Evolutionary conservation across 2,329 filamentous ascomycete species (phyloP).

Genomic region (Verticillium nonalfalfae): DNA sequence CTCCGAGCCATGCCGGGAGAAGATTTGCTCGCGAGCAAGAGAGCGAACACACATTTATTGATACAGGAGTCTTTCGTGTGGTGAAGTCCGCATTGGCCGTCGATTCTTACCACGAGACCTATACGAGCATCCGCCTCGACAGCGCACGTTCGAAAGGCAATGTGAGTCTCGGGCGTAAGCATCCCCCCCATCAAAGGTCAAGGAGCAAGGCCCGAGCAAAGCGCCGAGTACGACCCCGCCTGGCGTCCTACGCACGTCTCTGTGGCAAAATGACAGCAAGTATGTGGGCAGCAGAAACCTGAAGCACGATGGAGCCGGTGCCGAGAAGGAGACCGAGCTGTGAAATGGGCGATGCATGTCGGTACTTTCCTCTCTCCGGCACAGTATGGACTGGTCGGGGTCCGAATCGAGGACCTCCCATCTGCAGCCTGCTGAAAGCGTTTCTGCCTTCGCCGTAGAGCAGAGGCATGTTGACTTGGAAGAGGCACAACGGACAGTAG

Average conservation of each 20-base stretch:
- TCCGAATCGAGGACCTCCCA: constrained; percentile 23
- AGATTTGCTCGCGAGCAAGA: neutral
- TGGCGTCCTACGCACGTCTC: neutral
- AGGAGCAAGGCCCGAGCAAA: neutral
- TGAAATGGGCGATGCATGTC: neutral
- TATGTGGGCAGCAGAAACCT: too few relatives aligned
- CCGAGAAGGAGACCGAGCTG: neutral
- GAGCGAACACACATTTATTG: too few relatives aligned
- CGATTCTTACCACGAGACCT: neutral
- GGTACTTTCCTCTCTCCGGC: constrained; percentile 6
- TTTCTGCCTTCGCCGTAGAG: constrained; percentile 22
- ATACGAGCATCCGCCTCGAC: neutral
- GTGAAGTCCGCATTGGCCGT: neutral
- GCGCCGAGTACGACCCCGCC: neutral
- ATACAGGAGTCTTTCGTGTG: too few relatives aligned
- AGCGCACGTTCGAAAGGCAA: neutral
- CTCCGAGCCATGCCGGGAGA: too few relatives aligned
- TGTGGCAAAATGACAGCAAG: neutral
- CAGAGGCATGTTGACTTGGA: constrained; percentile 24
- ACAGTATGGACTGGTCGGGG: constrained; percentile 26
- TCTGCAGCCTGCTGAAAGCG: constrained; percentile 25
- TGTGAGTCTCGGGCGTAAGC: too few relatives aligned
- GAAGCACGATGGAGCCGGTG: neutral
- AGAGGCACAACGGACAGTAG: constrained; percentile 22
- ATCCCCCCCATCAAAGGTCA: neutral